Conservation (phyloP, 306 rosid species). For the Acacia melanoxylon region DNA sequence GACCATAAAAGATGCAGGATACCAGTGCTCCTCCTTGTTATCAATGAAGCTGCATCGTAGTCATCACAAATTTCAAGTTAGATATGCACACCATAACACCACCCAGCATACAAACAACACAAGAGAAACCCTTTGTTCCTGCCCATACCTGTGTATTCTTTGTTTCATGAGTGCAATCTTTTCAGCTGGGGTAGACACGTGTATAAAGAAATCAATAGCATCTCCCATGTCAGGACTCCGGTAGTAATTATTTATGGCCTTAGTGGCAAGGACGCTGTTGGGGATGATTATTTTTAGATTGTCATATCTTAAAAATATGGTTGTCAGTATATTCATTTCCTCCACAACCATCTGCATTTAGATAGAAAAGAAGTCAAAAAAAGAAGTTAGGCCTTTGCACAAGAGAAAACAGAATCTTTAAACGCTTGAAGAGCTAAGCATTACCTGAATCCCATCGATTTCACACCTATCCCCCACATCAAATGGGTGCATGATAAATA, state of each 20-base stretch:
- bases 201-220: slow-evolving; percentile 58
- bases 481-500: slow-evolving; percentile 70
- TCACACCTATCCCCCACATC: slow-evolving; percentile 83
- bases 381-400: slow-evolving; percentile 4
- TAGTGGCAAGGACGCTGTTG: slow-evolving; percentile 57
- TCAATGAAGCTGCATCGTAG: slow-evolving; percentile 51
- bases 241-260: slow-evolving; percentile 54
- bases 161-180: slow-evolving; percentile 50
- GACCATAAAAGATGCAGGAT: slow-evolving; percentile 45
- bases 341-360: slow-evolving; percentile 68
- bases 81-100: background rate
- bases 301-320: slow-evolving; percentile 61
- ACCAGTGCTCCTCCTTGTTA: slow-evolving; percentile 71
- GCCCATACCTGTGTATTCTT: slow-evolving; percentile 52
- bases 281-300: slow-evolving; percentile 52
- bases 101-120: background rate
- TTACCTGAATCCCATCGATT: slow-evolving; percentile 64
- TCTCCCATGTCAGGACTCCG: slow-evolving; percentile 78
- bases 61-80: background rate
- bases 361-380: background rate
- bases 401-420: background rate
- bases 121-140: background rate
- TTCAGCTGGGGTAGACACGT: slow-evolving; percentile 65
- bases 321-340: slow-evolving; percentile 77
- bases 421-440: background rate